These are phyloP conservation scores for Coniella lustricola DNA, from an alignment of 2,329 filamentous ascomycete species.

Conservation along the genomic window DNA sequence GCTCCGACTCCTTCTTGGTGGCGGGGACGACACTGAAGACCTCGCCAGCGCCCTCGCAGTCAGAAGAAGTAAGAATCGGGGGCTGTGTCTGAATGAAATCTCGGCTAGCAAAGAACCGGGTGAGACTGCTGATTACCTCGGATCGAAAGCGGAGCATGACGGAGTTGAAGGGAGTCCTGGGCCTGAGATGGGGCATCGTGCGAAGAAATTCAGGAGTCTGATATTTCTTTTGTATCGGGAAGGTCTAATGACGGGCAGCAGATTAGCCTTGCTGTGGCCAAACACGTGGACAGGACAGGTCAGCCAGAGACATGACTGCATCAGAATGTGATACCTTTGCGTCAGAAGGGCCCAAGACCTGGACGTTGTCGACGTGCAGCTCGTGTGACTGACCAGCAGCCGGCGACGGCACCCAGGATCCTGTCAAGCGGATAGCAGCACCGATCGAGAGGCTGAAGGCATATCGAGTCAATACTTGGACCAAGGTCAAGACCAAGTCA, in stretches of 20 bases:
- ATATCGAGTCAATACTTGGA: constrained; percentile 22
- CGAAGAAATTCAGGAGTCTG: constrained; percentile 85
- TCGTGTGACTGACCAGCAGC: constrained; percentile 70
- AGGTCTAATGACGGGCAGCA: constrained; percentile 50
- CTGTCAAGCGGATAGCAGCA: constrained; percentile 68
- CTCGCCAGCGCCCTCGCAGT: constrained; percentile 94
- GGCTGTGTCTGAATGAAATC: constrained; percentile 81
- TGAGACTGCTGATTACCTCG: constrained; percentile 65
- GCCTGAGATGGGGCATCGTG: constrained; percentile 77
- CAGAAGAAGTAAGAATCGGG: constrained; percentile 90
- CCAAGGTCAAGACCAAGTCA: constrained; percentile 21
- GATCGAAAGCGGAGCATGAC: constrained; percentile 78
- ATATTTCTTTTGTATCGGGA: constrained; percentile 94
- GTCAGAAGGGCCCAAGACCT: constrained; percentile 70
- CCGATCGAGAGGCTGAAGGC: constrained; percentile 67
- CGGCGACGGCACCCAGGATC: constrained; percentile 67
- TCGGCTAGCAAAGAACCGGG: constrained; percentile 64
- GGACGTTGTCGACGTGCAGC: constrained; percentile 64
- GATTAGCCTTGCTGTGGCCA: not conserved
- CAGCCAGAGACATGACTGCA: not conserved
- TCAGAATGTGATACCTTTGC: constrained; percentile 50
- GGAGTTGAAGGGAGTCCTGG: constrained; percentile 74
- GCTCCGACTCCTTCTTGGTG: constrained; percentile 26
- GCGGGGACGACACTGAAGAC: constrained; percentile 66
- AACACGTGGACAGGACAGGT: constrained; percentile 8